A percentile compares a stretch with the other conserved stretches of the same genome.
Conservation (phyloP, 805 yeast species). For the Wickerhamiella sorbophila region DNA sequence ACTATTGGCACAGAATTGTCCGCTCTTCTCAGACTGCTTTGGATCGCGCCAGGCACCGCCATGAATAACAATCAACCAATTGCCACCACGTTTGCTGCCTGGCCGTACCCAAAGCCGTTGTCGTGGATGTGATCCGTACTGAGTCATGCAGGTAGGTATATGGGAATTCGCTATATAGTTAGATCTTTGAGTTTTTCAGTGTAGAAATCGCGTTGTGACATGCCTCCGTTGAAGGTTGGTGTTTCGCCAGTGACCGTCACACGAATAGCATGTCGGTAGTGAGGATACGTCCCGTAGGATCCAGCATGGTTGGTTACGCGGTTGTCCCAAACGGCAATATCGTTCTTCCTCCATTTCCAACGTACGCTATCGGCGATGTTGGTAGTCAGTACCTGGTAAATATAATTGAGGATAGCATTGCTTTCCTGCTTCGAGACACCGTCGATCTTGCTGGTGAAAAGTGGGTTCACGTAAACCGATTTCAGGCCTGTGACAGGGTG, state of each 20-base stretch:
- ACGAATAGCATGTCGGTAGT: conserved; percentile 57
- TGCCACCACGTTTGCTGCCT: conserved; percentile 1
- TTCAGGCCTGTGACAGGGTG: conserved; percentile 57
- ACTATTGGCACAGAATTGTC: conserved; percentile 23
- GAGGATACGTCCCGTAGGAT: conserved; percentile 56
- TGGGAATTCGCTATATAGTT: too few relatives aligned
- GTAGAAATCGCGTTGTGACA: conserved; percentile 12
- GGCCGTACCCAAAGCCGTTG: not conserved
- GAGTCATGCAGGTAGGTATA: too few relatives aligned
- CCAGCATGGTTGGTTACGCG: conserved; percentile 45
- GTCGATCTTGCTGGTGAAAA: conserved; percentile 34
- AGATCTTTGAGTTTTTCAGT: not conserved
- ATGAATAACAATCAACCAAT: conserved; percentile 46
- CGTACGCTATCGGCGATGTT: conserved; percentile 13
- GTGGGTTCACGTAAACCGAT: conserved; percentile 35
- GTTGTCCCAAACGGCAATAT: conserved; percentile 47
- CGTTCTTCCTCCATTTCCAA: conserved; percentile 36
- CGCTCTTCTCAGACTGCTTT: conserved; percentile 44
- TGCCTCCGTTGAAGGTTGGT: conserved; percentile 28
- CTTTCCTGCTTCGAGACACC: conserved; percentile 40
- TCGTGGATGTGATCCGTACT: not conserved
- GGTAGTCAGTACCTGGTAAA: conserved; percentile 33
- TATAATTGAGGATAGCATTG: conserved; percentile 31
- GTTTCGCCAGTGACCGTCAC: conserved; percentile 65
- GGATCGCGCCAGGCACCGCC: conserved; percentile 88